These are phyloP conservation scores for Mesembryanthemum crystallinum DNA, from an alignment of 148 eudicot species.

Conservation along the genomic window DNA sequence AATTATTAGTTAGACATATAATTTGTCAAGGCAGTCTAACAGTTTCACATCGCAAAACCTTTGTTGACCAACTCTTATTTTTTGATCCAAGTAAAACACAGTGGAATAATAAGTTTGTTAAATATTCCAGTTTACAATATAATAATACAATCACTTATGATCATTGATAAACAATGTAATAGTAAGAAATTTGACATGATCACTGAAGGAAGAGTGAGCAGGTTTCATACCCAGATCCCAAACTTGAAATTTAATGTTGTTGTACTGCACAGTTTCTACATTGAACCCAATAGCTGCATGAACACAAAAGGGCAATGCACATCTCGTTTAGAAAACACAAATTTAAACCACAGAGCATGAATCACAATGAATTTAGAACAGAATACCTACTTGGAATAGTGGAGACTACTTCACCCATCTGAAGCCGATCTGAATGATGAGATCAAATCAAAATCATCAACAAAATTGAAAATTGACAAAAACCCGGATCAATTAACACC, in stretches of 20 bases:
- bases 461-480: constrained; percentile 12
- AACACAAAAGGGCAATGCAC: constrained; percentile 7
- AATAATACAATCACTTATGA: not conserved
- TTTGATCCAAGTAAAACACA: not conserved
- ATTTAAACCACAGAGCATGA: constrained; percentile 3
- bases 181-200: not conserved
- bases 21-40: not conserved
- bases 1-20: not conserved
- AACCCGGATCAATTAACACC: constrained; percentile 27
- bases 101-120: not conserved
- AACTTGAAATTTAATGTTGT: constrained; percentile 96
- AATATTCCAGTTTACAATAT: not conserved
- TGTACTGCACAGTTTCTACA: constrained; percentile 94
- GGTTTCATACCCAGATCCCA: constrained; percentile 87
- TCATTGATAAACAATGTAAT: not conserved
- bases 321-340: constrained; percentile 1
- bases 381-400: constrained; percentile 88
- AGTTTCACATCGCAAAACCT: not conserved
- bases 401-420: constrained; percentile 99
- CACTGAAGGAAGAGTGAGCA: constrained; percentile 6
- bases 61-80: not conserved
- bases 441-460: constrained; percentile 21
- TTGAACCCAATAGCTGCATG: constrained; percentile 93
- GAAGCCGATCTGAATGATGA: constrained; percentile 80
- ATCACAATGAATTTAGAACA: constrained; percentile 14